Conservation (phyloP, 768 basidiomycete species). For the Leucocoprinus sp. region DNA sequence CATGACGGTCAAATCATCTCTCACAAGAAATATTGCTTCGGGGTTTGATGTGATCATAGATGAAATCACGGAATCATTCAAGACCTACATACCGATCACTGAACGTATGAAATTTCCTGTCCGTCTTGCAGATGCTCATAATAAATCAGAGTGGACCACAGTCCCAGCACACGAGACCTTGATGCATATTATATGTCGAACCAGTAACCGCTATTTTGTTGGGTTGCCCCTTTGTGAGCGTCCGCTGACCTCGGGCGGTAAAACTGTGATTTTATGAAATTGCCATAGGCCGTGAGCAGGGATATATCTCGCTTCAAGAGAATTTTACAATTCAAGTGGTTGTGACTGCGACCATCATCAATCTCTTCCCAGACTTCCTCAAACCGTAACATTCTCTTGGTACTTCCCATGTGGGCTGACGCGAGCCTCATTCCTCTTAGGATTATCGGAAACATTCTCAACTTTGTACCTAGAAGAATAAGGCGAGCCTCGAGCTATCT, state of each 20-base stretch:
- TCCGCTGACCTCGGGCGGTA: neutral
- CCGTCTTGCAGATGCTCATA: too few species aligned
- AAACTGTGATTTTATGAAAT: neutral
- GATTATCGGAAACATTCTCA: slow-evolving; percentile 11
- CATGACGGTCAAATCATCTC: slow-evolving; percentile 14
- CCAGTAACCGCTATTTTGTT: slow-evolving; percentile 40
- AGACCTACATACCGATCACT: slow-evolving; percentile 25
- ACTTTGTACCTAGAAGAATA: slow-evolving; percentile 8
- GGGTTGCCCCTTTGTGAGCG: slow-evolving; percentile 39
- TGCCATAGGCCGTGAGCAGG: slow-evolving; percentile 28
- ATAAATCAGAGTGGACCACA: slow-evolving; percentile 30
- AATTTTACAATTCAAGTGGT: slow-evolving; percentile 22
- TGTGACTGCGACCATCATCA: slow-evolving; percentile 14
- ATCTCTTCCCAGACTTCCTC: slow-evolving; percentile 24
- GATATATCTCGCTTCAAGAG: slow-evolving; percentile 25
- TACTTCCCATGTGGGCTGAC: neutral
- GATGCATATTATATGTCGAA: slow-evolving; percentile 29
- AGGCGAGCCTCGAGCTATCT: slow-evolving; percentile 6
- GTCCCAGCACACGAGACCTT: slow-evolving; percentile 20
- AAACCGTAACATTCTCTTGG: slow-evolving; percentile 17
- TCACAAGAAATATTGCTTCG: slow-evolving; percentile 27
- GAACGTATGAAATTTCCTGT: too few species aligned
- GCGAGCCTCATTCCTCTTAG: neutral
- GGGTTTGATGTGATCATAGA: slow-evolving; percentile 30
- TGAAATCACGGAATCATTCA: slow-evolving; percentile 31